phyloP scores from a whole-genome alignment of 495 filamentous ascomycete genomes.

The Corynascus novoguineensis region DNA sequence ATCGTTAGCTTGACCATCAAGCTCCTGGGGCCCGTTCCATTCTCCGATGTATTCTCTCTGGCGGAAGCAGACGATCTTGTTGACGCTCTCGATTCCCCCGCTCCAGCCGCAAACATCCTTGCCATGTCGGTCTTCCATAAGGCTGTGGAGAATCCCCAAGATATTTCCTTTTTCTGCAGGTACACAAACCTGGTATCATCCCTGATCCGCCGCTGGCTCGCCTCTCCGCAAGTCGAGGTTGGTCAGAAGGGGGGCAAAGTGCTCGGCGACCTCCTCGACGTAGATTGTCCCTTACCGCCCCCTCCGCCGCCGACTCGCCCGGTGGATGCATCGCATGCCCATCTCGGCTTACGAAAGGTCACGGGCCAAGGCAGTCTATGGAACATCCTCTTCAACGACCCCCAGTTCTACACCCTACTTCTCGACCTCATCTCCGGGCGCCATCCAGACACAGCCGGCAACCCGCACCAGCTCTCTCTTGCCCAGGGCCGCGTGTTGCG shows the following conservation, averaged over 20 bases:
- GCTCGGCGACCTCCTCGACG: constrained; percentile 63
- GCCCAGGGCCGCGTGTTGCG: constrained; percentile 73
- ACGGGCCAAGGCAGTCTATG: constrained; percentile 66
- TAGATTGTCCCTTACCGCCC: constrained; percentile 55
- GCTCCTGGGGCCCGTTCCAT: constrained; percentile 48
- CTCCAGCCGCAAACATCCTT: constrained; percentile 62
- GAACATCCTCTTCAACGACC: constrained; percentile 64
- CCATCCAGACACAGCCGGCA: constrained; percentile 34
- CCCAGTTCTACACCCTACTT: constrained; percentile 59
- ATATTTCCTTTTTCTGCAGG: constrained; percentile 63
- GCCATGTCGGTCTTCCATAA: constrained; percentile 68
- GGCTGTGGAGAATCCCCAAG: constrained; percentile 53
- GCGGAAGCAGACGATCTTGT: constrained; percentile 50
- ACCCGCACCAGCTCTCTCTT: constrained; percentile 61
- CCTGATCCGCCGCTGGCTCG: constrained; percentile 67
- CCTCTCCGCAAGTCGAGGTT: constrained; percentile 63
- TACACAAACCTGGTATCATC: constrained; percentile 56
- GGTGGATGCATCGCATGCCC: constrained; percentile 7
- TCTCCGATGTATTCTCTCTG: constrained; percentile 47
- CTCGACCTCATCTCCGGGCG: constrained; percentile 54
- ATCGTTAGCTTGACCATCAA: constrained; percentile 47
- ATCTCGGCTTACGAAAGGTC: constrained; percentile 34
- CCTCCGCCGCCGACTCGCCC: constrained; percentile 31
- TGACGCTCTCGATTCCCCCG: constrained; percentile 53
- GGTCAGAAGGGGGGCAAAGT: constrained; percentile 61